Evolutionary conservation across 805 yeast species (phyloP), one percentile per base, ranked within the genome.

Genomic region (Metschnikowia picachoensis): DNA sequence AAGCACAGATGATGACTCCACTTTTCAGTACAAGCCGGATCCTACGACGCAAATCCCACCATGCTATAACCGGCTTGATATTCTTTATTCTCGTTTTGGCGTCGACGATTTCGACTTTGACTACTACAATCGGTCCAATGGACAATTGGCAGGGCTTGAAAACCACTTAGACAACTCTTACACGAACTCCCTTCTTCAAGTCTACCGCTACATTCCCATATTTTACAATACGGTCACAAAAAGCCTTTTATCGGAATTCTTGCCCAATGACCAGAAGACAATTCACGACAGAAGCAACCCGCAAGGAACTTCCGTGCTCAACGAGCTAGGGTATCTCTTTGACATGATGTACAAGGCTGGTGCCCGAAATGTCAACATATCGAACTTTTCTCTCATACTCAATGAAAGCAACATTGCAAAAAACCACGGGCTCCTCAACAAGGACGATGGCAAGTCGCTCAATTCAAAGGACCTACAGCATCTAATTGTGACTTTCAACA

Each of bases 61-160:
- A 43, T 86, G 91, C 31, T 92, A 85, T 67, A 72, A 82, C 35
- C 80, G 82, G 55, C 70, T 88, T 38, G 86, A 84, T 49, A 87
- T 92, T 44, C 77, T 84, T 35, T 92, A 91, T 64, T 86, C 95
- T 46, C 83, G 80, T 57, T 92, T 89, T 64, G 99, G 99, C 27
- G 90, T 94, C 29, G 89, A 85, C 55, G 97, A 90, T 63, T 94
- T 94, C 66, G 97, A 92, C 67, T 92, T 94, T 61, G 83, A 79
- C 44, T 85, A 82, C 57, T 92, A 85, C 70, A 92, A 92, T 60
- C 73, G 74, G 34, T 86, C 97, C 0, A 40, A 35, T 14, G 83
- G 72, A 45, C 39, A 47, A 4, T 61, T 52, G 41, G 80, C 97
- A 2, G 97, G 98, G 0, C 71, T 92, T n/a, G 98, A 94, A 62